phyloP scores from a whole-genome alignment of 441 rosid species.

The Populus tomentosa region DNA sequence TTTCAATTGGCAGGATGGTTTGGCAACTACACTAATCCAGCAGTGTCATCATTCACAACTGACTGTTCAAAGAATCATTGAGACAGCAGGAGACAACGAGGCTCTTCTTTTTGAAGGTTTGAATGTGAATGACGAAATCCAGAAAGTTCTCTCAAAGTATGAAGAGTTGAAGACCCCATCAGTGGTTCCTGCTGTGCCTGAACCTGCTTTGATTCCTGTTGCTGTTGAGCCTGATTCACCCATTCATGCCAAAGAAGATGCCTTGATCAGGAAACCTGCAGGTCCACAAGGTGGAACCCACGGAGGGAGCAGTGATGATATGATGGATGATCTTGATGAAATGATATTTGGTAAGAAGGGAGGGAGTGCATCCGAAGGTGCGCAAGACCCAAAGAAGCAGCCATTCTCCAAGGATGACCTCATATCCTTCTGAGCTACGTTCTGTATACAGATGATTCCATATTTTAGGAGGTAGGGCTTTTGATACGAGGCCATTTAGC shows the following conservation, averaged over 20 bases:
- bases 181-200: constrained; percentile 39
- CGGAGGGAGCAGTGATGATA: constrained; percentile 64
- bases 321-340: constrained; percentile 93
- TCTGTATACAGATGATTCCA: neutral
- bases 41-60: constrained; percentile 66
- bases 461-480: constrained; percentile 15
- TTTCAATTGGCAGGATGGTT: constrained; percentile 56
- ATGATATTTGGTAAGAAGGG: constrained; percentile 88
- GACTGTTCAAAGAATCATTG: constrained; percentile 66
- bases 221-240: constrained; percentile 74
- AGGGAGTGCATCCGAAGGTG: constrained; percentile 44
- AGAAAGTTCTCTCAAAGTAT: constrained; percentile 61
- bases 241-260: constrained; percentile 47
- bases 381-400: constrained; percentile 49
- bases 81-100: constrained; percentile 81
- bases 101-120: constrained; percentile 80
- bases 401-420: constrained; percentile 65
- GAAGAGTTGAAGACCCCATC: constrained; percentile 63
- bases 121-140: constrained; percentile 76
- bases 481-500: constrained; percentile 16
- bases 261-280: constrained; percentile 59
- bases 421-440: constrained; percentile 37
- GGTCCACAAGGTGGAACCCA: constrained; percentile 46
- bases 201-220: constrained; percentile 89
- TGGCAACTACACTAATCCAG: constrained; percentile 55